Base-by-base conservation (phyloP, 495 filamentous ascomycete species). In the Pyronema domesticum region DNA sequence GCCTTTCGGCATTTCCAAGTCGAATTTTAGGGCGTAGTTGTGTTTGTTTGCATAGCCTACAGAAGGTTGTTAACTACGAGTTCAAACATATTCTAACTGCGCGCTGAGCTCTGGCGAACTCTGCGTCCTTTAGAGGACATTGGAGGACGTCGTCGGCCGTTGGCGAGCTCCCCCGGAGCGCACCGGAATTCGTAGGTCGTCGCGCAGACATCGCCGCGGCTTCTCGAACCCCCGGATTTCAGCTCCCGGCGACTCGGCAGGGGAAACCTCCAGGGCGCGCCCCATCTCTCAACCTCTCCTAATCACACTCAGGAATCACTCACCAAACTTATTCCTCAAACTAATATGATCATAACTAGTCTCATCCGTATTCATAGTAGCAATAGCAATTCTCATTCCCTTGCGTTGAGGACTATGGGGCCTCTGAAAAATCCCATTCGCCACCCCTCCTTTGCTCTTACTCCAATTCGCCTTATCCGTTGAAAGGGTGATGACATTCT, bases 261-360 rank as follows among this genome's bases (percentile, higher is more conserved):
- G 17, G 39, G 17, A 43, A 30, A 30, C 23, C 23, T 2, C 23
- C 23, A 30, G 23, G 2, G 5, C 23, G 5, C 23, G 23, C 23
- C 2, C 23, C 23, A 30, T 30, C 1, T 30, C 23, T 30, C 17
- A 17, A 43, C 13, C 17, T 6, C 13, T 3, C 39, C 17, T n/a
- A n/a, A 30, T 5, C 23, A 30, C 23, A 1, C 2, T 30, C 23
- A 30, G 5, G 17, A 18, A 33, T 7, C 7, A 53, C 13, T 10
- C 19, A 53, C 50, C 23, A 23, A 37, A 18, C 46, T 54, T 54
- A n/a, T 46, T 46, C 17, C n/a, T 23, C 7, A 37, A 30, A 14
- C 40, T 46, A 17, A 54, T 54, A 42, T 54, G 30, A 19, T 54
- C 52, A 42, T 54, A 54, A 9, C 40, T 46, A 7, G 52, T 46